Conservation (phyloP, 805 yeast species). For the Kazachstania psychrophila region DNA sequence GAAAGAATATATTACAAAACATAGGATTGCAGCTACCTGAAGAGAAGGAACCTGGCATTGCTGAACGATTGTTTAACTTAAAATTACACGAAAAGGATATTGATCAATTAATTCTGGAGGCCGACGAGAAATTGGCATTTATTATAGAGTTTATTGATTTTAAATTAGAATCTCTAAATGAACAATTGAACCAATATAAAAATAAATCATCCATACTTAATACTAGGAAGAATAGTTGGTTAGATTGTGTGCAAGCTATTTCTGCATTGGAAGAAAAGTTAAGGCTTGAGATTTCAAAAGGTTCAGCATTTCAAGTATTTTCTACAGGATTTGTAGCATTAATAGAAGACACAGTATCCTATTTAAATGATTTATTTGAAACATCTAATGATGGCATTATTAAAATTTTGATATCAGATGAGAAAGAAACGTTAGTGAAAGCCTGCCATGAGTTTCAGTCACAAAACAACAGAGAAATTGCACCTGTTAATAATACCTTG, state of each 20-base stretch:
- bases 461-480: too few species aligned
- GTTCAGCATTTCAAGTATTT: neutral
- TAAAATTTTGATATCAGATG: slow-evolving; percentile 9
- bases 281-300: neutral
- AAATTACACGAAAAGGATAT: slow-evolving; percentile 2
- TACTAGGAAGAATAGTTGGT: slow-evolving; percentile 18
- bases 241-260: slow-evolving; percentile 13
- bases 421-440: slow-evolving; percentile 15
- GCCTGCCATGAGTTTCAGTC: slow-evolving; percentile 13
- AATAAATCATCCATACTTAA: slow-evolving; percentile 12
- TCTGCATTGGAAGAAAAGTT: slow-evolving; percentile 16
- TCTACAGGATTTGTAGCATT: neutral
- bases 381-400: slow-evolving; percentile 3
- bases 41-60: slow-evolving; percentile 1
- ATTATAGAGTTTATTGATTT: slow-evolving; percentile 20
- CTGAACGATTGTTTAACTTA: slow-evolving; percentile 10
- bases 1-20: slow-evolving; percentile 4
- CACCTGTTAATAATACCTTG: too few species aligned
- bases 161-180: slow-evolving; percentile 16
- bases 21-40: slow-evolving; percentile 6
- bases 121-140: slow-evolving; percentile 14
- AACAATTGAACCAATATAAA: slow-evolving; percentile 19
- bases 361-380: slow-evolving; percentile 1
- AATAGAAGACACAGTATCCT: slow-evolving; percentile 1
- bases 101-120: slow-evolving; percentile 7